These are phyloP conservation scores for Scheffersomyces segobiensis DNA, from an alignment of 1,139 yeast species.

Conservation along the genomic window DNA sequence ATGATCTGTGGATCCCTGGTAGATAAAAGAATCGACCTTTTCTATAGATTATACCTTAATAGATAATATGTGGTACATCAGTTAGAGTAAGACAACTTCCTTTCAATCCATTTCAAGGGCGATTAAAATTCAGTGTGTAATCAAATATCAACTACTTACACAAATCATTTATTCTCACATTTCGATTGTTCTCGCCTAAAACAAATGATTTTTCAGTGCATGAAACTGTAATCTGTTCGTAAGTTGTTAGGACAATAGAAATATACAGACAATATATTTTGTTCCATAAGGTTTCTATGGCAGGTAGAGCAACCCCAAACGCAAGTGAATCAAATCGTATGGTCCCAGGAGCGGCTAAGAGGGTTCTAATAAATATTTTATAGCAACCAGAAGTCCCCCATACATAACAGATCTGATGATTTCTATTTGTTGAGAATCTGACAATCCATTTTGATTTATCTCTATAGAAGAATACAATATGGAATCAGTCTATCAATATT, in stretches of 20 bases:
- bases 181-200: not conserved
- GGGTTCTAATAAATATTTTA: not conserved
- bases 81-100: not conserved
- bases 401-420: not conserved
- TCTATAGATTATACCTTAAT: not conserved
- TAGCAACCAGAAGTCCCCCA: not conserved
- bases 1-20: not conserved
- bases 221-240: not conserved
- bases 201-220: not conserved
- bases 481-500: not conserved
- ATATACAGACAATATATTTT: too few species aligned
- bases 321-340: not conserved
- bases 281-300: not conserved
- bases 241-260: not conserved
- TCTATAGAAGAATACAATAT: not conserved
- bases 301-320: not conserved
- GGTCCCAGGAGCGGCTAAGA: not conserved
- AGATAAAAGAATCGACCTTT: not conserved
- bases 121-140: not conserved
- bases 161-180: not conserved
- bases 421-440: not conserved
- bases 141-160: not conserved
- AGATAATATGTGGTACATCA: not conserved
- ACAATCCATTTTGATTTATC: not conserved
- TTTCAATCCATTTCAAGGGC: not conserved